Evolutionary conservation across 1,139 yeast species (phyloP), one percentile per base, ranked within the genome.

Genomic region (Debaryomyces sp.): DNA sequence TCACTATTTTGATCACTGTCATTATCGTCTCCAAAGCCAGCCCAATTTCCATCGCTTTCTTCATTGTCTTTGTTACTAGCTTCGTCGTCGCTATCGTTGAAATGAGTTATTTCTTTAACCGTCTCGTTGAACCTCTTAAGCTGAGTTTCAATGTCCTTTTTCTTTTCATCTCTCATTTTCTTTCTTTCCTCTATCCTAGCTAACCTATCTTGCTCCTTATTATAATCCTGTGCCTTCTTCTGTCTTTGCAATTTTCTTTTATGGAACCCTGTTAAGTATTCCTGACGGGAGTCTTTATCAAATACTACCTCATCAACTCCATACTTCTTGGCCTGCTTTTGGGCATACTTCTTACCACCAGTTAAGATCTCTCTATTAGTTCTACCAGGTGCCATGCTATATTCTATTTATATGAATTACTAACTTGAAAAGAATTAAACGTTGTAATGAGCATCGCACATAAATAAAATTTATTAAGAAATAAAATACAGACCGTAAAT

Each of bases 231-330:
- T 0, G 98, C 98, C 57, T 85, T 85, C 70, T 90, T 92, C 68
- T 88, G 89, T 65, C 98, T 79, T 61, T 88, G 88, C 18, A 92
- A 64, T 67, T 94, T 94, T 62, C 99, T 81, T 70, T 94, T 94
- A 67, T 94, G 99, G 65, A 94, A 94, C 30, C 99, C 99, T 1
- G 97, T 94, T 57, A 94, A 73, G 66, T 85, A 94, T 52, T 92
- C 96, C 34, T 75, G 70, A 64, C 97, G 74, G 23, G 85, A 80
- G 34, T 81, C 87, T 56, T 83, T 81, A 68, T 92, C 94, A 64
- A 89, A 92, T 2, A 80, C 82, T 32, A 92, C 95, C 63, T 89
- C 96, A 32, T 82, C 91, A 3, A 85, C 91, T 29, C 90, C 79
- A 57, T 80, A 84, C 59, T 81, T 81, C 59, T 81, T 84, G 50